phyloP scores from a whole-genome alignment of 83 land plant species.

The Larix sibirica region DNA sequence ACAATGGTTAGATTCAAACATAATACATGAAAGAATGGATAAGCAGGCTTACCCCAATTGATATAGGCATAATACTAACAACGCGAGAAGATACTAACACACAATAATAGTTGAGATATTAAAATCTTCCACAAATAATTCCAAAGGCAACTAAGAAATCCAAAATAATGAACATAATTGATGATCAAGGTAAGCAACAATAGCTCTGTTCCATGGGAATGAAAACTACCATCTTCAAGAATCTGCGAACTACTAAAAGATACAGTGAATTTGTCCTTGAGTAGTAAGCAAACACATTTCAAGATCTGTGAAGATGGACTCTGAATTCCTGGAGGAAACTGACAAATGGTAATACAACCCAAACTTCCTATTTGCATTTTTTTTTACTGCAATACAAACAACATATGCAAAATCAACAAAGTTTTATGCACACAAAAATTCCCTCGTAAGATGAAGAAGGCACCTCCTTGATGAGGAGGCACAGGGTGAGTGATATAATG shows the following conservation, averaged over 20 bases:
- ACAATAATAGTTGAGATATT: too few species aligned
- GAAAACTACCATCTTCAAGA: not conserved
- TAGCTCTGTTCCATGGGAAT: not conserved
- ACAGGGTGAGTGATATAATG: not conserved
- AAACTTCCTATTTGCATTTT: not conserved
- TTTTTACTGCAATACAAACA: not conserved
- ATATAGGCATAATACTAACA: too few species aligned
- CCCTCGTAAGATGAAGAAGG: not conserved
- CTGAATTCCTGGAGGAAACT: not conserved
- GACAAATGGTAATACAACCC: not conserved
- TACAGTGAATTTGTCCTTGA: too few species aligned
- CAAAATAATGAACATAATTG: not conserved
- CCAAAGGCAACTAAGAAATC: not conserved
- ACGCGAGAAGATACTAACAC: too few species aligned
- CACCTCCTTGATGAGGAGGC: not conserved
- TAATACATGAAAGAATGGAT: too few species aligned
- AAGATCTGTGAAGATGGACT: not conserved
- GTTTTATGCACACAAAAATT: not conserved
- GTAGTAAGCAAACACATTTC: not conserved
- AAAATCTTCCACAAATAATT: not conserved
- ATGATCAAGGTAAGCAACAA: not conserved
- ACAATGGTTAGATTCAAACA: too few species aligned
- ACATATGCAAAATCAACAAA: not conserved
- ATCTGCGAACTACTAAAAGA: not conserved
- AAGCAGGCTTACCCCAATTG: too few species aligned